Evolutionary conservation across 352 stramenopile species (phyloP), one percentile per base, ranked within the genome.

Genomic region (Phytopythium oedochilum): DNA sequence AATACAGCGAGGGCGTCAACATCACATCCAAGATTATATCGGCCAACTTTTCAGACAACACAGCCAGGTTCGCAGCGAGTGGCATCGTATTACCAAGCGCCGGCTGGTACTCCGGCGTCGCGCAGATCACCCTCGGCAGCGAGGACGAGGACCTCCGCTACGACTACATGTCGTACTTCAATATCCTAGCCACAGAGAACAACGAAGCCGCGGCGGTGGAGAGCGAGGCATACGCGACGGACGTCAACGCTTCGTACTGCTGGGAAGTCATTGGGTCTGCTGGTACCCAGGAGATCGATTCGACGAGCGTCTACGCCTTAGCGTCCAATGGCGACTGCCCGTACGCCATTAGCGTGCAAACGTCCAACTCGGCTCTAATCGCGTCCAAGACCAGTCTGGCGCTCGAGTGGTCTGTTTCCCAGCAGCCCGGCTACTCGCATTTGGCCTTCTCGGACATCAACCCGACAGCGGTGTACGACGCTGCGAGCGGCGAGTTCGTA

Each of bases 81-180:
- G 46, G 28, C 31, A 42, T 86, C 34, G 57, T 60, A n/a, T 28
- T 88, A 14, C 63, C 68, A 8, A 57, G 57, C 0, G 51, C 53
- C 14, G 70, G 70, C 5, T 72, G 61, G 55, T 79, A 83, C 45
- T 34, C 40, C 0, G 74, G 73, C 6, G 74, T 86, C 46, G 49
- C 61, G 5, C 75, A 86, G 50, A 29, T 86, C 34, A 78, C 78
- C 12, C 55, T 87, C 6, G 65, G 64, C 8, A 70, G 66, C 0
- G 32, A 60, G 5, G 60, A 64, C 10, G 32, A 57, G 12, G 60
- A 66, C 22, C 43, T 35, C 17, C 59, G 78, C 46, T 86, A 79
- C 36, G 78, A 89, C 47, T 72, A 75, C 47, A 60, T 71, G 43
- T 77, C 66, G 52, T 81, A 81, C 59, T 84, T 88, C 31, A 57